Base-by-base conservation (phyloP, 371 early-diverging fungal species). In the Dichotomocladium elegans region DNA sequence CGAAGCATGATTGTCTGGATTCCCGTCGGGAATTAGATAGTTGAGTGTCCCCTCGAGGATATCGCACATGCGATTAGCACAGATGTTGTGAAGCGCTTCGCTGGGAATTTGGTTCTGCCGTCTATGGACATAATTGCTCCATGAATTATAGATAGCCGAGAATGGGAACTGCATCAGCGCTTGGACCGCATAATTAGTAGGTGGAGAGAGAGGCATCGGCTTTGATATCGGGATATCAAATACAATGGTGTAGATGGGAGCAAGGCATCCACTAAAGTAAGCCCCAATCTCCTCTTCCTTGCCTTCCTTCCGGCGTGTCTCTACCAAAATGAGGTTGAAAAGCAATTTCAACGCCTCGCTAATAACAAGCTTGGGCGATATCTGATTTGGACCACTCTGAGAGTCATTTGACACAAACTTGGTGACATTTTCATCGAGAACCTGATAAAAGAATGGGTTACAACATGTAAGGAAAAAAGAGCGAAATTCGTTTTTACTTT, bases 111-210 rank as follows among this genome's bases (percentile, higher is more conserved):
- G 53, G 2, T 55, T 30, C 3, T 34, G n/a, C 3, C 15, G 40
- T 7, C 55, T 42, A 46, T 71, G 61, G 2, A 52, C 53, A 30
- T n/a, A 41, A 67, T 61, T 52, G 75, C 40, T 58, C 80, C 83
- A 89, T 0, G 64, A 42, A 29, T 41, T 47, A 31, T 53, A 41
- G 26, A 68, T 65, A 8, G 61, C 64, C 7, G 50, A 43, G 54
- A 56, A 61, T 9, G 85, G 80, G 49, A 71, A 81, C 53, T 88
- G 86, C 70, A 90, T 75, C 24, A 90, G 57, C 0, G 80, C 77
- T 63, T 92, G 87, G 14, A 92, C 74, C 0, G 87, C 88, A 58
- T 89, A 88, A 7, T 85, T 80, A 40, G 84, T 77, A 28, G 93
- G 93, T 4, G 93, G 82, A 4, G 77, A 51, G 25, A 92, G 57